Evolutionary conservation across 2,329 filamentous ascomycete genomes (phyloP).

Genomic region (Pezicula radicicola): DNA sequence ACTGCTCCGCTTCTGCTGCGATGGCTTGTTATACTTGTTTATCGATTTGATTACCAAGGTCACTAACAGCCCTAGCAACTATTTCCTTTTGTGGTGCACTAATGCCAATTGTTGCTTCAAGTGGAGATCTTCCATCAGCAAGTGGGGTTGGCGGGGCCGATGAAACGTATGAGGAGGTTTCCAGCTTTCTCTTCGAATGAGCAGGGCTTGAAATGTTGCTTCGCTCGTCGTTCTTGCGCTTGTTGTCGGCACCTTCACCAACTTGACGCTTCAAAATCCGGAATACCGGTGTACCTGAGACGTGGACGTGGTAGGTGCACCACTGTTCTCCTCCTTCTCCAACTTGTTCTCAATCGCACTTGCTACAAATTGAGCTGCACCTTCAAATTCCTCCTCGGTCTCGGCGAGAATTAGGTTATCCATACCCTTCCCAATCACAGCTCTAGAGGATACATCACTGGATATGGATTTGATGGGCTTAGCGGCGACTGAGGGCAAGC

Average conservation of each 20-base stretch:
- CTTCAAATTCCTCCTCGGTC: slow-evolving; percentile 52
- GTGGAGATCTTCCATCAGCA: slow-evolving; percentile 33
- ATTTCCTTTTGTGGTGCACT: slow-evolving; percentile 51
- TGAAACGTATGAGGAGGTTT: slow-evolving; percentile 15
- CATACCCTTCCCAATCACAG: slow-evolving; percentile 46
- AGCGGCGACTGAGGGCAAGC: slow-evolving; percentile 26
- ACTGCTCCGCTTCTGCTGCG: slow-evolving; percentile 43
- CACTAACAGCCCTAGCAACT: slow-evolving; percentile 67
- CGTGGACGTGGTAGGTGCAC: too few relatives aligned
- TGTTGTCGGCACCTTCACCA: slow-evolving; percentile 23
- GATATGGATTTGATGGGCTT: slow-evolving; percentile 31
- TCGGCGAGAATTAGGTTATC: slow-evolving; percentile 47
- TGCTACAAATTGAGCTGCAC: slow-evolving; percentile 44
- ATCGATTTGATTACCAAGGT: slow-evolving; percentile 58
- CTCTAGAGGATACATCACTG: slow-evolving; percentile 39
- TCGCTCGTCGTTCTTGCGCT: slow-evolving; percentile 25
- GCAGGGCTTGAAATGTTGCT: slow-evolving; percentile 20
- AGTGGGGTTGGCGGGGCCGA: slow-evolving; percentile 23
- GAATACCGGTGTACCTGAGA: slow-evolving; percentile 19
- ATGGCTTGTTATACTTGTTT: slow-evolving; percentile 65
- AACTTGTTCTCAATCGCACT: slow-evolving; percentile 50
- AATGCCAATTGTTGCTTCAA: slow-evolving; percentile 29
- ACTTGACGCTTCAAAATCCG: slow-evolving; percentile 30
- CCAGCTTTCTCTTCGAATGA: slow-evolving; percentile 25
- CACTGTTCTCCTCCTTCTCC: too few relatives aligned